Base-by-base conservation (phyloP, 192 early-diverging fungal genomes). In the Pilaira anomala region DNA sequence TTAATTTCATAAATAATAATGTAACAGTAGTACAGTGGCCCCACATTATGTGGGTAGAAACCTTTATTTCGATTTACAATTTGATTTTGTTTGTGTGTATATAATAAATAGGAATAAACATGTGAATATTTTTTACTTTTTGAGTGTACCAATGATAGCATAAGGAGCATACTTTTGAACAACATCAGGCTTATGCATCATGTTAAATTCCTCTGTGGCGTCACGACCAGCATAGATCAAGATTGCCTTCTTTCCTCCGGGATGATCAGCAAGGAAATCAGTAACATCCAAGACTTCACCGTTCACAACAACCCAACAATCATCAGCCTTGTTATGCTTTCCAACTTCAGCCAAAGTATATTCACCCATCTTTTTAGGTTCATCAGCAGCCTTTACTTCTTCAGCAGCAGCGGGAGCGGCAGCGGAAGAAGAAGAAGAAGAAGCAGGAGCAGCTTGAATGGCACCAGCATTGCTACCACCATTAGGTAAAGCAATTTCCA, bases 301-400 rank as follows among this genome's bases (percentile, higher is more conserved):
- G 60, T 93, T 92, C 7, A 93, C 87, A 68, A 91, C 82, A 18
- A 93, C 90, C 91, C 91, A 93, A 69, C 89, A 91, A 69, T 93
- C 92, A 7, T 90, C 73, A 18, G 82, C 78, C 26, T 72, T 91
- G 82, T 87, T 89, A 75, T 93, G 91, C 76, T 93, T 93, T 44
- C 87, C 85, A 12, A 93, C 89, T 48, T 93, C 92, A n/a, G 78
- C 89, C 2, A 84, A 50, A 13, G 85, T 83, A 67, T 87, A 89
- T 26, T 80, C 77, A 46, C 55, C 71, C 60, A 75, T 40, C 61
- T 69, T 74, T 41, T 71, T 58, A 64, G 67, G 48, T n/a, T 59
- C 72, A 44, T 72, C 61, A 14, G 73, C 51, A 22, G 69, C 69
- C 8, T 68, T 63, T 55, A 22, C 65, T 30, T 67, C 77, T 11